Evolutionary conservation across 768 basidiomycete species (phyloP), one percentile per base, ranked within the genome.

Genomic region (Leccinum broughii): DNA sequence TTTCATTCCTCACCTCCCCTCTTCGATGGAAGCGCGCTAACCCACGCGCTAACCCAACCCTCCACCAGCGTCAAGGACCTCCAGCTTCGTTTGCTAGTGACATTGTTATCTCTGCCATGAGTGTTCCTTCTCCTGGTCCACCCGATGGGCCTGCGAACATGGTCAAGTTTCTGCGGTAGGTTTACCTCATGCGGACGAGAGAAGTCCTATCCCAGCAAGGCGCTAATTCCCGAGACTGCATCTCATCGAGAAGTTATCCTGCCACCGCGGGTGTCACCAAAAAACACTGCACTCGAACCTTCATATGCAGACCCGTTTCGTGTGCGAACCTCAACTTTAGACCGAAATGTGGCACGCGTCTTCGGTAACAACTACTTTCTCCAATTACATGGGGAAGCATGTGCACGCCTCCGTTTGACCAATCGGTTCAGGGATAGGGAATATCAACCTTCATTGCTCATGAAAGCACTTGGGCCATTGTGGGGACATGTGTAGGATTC

Each of bases 301-400:
- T 48, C 22, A 48, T 26, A 49, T 49, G 22, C 22, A 26, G 24
- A 49, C 24, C 48, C 13, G 14, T 14, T 49, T 26, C 48, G 4
- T 24, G 44, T 20, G n/a, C 48, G 14, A 8, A 13, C 11, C 48
- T 26, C 48, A 24, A 22, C 46, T 22, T 44, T 3, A n/a, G 28
- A 28, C 28, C 28, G 1, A 8, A 44, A 48, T n/a, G 11, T 6
- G 8, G 46, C 22, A 48, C 46, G 11, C 6, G 46, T 48, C 20
- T 48, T 22, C 22, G 13, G n/a, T 28, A 41, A 57, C n/a, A 72
- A 72, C 30, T 64, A 70, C 35, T 80, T 80, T 54, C 46, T 77
- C 14, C 77, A 83, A 54, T 79, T 76, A 50, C 59, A 80, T 14
- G 82, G 81, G 6, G 76, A 81, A 60, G 68, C 73, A 3, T 75